A percentile compares a stretch with the other conserved stretches of the same genome.
Conservation (phyloP, 768 basidiomycete genomes). For the Boletus barrowsii region DNA sequence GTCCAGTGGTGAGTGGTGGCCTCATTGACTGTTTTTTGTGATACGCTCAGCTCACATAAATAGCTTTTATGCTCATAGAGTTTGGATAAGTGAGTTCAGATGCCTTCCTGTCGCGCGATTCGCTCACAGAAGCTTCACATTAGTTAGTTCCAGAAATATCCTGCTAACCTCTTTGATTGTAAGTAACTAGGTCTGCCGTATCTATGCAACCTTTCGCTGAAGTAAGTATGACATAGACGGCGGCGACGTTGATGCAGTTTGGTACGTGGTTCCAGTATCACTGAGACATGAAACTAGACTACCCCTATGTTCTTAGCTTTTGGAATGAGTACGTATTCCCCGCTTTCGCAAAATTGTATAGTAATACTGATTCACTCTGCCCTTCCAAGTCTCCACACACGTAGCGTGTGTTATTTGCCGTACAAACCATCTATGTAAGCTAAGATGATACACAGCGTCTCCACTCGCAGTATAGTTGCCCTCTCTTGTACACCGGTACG, state of each 20-base stretch:
- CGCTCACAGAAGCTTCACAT: neutral
- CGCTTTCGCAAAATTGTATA: too few relatives aligned
- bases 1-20: constrained; percentile 9
- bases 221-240: neutral
- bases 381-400: neutral
- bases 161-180: constrained; percentile 6
- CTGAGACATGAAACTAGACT: neutral
- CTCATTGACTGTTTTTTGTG: neutral
- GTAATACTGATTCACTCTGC: neutral
- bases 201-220: neutral
- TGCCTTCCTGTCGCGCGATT: too few relatives aligned
- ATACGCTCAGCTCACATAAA: neutral
- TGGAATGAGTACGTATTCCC: constrained; percentile 5
- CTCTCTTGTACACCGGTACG: neutral
- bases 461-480: neutral
- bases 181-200: neutral
- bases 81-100: constrained; percentile 12
- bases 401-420: neutral
- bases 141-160: constrained; percentile 7
- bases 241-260: constrained; percentile 2
- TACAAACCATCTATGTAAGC: neutral
- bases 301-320: neutral
- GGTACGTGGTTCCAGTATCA: neutral
- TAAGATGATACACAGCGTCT: neutral
- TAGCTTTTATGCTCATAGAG: constrained; percentile 12